Percentiles rank a stretch among this genome's conserved stretches.
phyloP scores from a whole-genome alignment of 164 flowering plant genomes.

The Magnolia sinica region DNA sequence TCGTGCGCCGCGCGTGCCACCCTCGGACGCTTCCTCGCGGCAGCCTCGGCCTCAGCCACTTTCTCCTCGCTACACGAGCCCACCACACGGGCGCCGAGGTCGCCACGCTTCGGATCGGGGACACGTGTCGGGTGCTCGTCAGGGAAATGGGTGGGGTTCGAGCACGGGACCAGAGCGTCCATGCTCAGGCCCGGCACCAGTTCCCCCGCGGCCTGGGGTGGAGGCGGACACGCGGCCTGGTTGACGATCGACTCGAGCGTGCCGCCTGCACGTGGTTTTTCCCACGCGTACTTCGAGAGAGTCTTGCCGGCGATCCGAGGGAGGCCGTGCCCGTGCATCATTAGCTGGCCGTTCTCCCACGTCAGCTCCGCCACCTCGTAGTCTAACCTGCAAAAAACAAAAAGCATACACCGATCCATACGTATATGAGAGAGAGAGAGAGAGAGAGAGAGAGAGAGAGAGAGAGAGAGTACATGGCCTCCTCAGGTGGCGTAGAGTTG shows the following conservation, averaged over 20 bases:
- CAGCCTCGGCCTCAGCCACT: slow-evolving; percentile 1
- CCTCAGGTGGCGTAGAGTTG: not conserved
- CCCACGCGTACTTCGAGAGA: slow-evolving; percentile 38
- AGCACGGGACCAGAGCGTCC: slow-evolving; percentile 73
- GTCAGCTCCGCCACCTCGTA: slow-evolving; percentile 84
- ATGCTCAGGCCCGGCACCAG: slow-evolving; percentile 35
- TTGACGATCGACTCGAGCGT: slow-evolving; percentile 83
- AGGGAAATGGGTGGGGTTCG: slow-evolving; percentile 11
- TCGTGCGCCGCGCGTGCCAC: slow-evolving; percentile 33
- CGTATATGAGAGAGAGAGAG: too few species aligned
- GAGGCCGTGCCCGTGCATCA: slow-evolving; percentile 67
- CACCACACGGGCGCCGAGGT: slow-evolving; percentile 22
- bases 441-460: too few species aligned
- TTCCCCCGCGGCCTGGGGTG: slow-evolving; percentile 26
- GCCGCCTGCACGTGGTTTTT: slow-evolving; percentile 53
- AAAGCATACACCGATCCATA: not conserved
- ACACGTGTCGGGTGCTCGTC: slow-evolving; percentile 17
- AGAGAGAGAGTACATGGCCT: slow-evolving; percentile 6
- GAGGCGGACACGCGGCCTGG: slow-evolving; percentile 48
- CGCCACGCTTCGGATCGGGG: slow-evolving; percentile 6
- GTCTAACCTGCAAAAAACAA: slow-evolving; percentile 34
- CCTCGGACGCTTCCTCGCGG: not conserved
- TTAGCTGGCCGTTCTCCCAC: slow-evolving; percentile 82
- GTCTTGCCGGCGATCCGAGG: slow-evolving; percentile 40
- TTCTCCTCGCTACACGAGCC: slow-evolving; percentile 46